Percentiles rank a stretch among this genome's conserved stretches.
Conservation (phyloP, 2,329 filamentous ascomycete species). For the Apiospora hydei region DNA sequence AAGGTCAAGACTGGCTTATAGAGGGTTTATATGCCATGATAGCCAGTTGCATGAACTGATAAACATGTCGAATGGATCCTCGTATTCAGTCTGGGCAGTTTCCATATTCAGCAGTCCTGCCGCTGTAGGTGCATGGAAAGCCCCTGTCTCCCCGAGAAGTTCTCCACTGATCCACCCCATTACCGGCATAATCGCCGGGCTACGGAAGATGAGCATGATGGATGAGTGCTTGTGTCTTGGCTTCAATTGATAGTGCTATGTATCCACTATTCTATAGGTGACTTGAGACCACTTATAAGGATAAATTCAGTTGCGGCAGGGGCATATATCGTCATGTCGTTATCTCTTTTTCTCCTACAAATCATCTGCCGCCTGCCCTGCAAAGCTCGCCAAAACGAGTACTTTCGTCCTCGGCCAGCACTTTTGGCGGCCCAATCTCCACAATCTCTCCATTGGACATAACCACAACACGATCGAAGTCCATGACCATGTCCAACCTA, state of each 20-base stretch:
- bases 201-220: not conserved
- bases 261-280: not conserved
- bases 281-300: not conserved
- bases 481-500: slow-evolving; percentile 52
- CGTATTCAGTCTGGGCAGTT: slow-evolving; percentile 15
- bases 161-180: not conserved
- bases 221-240: not conserved
- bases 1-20: not conserved
- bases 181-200: not conserved
- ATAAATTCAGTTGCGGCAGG: not conserved
- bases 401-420: not conserved
- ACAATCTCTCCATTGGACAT: slow-evolving; percentile 53
- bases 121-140: not conserved
- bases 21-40: not conserved
- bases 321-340: not conserved
- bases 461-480: slow-evolving; percentile 56
- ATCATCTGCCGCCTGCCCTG: slow-evolving; percentile 10
- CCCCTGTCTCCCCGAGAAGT: not conserved
- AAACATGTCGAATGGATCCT: not conserved
- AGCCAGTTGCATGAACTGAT: not conserved
- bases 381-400: slow-evolving; percentile 26
- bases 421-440: slow-evolving; percentile 39
- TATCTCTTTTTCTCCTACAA: not conserved
- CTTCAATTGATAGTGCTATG: not conserved
- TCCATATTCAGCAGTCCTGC: slow-evolving; percentile 11